phyloP scores from a whole-genome alignment of 352 stramenopile genomes.

The Pythium volutum region DNA sequence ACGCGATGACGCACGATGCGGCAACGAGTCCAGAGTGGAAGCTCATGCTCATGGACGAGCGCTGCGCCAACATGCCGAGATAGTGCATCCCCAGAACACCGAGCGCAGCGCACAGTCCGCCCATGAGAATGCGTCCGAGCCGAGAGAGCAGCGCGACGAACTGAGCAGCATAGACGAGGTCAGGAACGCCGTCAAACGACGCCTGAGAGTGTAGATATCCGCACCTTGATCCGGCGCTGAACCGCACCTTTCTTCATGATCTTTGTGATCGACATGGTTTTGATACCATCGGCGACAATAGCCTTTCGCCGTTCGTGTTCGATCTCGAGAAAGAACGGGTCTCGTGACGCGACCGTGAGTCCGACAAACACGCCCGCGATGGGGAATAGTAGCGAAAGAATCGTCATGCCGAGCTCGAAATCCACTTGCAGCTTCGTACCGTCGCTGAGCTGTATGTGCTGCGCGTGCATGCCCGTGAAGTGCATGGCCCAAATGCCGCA shows the following conservation, averaged over 20 bases:
- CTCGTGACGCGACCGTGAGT: conserved; percentile 47
- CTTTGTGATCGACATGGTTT: conserved; percentile 38
- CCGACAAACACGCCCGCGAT: conserved; percentile 54
- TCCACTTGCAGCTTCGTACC: conserved; percentile 35
- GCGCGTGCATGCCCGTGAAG: conserved; percentile 68
- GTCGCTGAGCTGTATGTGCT: conserved; percentile 35
- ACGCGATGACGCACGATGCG: conserved; percentile 50
- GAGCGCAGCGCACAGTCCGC: conserved; percentile 47
- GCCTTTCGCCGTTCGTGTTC: conserved; percentile 49
- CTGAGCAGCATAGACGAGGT: not conserved
- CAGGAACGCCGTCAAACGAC: not conserved
- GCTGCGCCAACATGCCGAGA: conserved; percentile 68
- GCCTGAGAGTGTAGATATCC: no score
- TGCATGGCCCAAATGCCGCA: conserved; percentile 74
- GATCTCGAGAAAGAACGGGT: conserved; percentile 64
- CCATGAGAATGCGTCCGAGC: conserved; percentile 45
- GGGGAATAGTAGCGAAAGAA: conserved; percentile 53
- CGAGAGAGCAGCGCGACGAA: conserved; percentile 61
- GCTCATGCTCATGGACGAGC: conserved; percentile 36
- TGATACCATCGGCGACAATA: conserved; percentile 42
- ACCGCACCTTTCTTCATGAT: conserved; percentile 49
- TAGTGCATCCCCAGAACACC: conserved; percentile 76
- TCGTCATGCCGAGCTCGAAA: conserved; percentile 54
- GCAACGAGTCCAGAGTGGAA: conserved; percentile 42
- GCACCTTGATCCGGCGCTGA: conserved; percentile 42